Conservation (phyloP, 345 rosid genomes). For the Hibiscus mutabilis region DNA sequence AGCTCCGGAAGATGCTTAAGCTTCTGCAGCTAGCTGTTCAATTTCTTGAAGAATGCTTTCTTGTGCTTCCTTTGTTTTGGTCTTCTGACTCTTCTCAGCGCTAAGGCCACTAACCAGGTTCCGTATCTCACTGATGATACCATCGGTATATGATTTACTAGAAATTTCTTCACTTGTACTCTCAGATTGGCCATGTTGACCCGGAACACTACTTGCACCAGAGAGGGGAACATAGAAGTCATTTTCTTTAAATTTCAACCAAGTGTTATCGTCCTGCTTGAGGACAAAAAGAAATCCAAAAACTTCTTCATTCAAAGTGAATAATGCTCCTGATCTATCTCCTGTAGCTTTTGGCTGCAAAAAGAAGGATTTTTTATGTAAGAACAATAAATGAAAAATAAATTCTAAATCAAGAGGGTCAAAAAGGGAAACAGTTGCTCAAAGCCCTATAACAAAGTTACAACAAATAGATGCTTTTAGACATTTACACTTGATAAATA, state of each 20-base stretch:
- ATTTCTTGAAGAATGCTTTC: slow-evolving; percentile 89
- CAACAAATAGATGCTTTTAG: background rate
- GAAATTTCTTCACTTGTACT: slow-evolving; percentile 35
- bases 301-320: slow-evolving; percentile 54
- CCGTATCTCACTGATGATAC: slow-evolving; percentile 72
- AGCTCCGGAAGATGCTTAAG: slow-evolving; percentile 88
- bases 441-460: background rate
- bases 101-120: slow-evolving; percentile 65
- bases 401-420: slow-evolving; percentile 11
- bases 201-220: slow-evolving; percentile 33
- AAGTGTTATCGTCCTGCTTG: slow-evolving; percentile 55
- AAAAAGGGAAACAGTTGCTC: background rate
- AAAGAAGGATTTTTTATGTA: slow-evolving; percentile 12
- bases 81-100: slow-evolving; percentile 42
- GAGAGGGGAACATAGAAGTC: slow-evolving; percentile 78
- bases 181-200: slow-evolving; percentile 28
- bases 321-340: slow-evolving; percentile 48
- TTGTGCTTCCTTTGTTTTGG: slow-evolving; percentile 64
- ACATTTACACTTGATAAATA: background rate
- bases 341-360: slow-evolving; percentile 60
- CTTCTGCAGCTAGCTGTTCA: slow-evolving; percentile 97
- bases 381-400: slow-evolving; percentile 2
- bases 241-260: slow-evolving; percentile 61
- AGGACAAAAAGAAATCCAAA: slow-evolving; percentile 84
- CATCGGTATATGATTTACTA: slow-evolving; percentile 43